Base-by-base conservation (phyloP, 78 protist genomes). In the Dictyostelium brefeldianum region DNA sequence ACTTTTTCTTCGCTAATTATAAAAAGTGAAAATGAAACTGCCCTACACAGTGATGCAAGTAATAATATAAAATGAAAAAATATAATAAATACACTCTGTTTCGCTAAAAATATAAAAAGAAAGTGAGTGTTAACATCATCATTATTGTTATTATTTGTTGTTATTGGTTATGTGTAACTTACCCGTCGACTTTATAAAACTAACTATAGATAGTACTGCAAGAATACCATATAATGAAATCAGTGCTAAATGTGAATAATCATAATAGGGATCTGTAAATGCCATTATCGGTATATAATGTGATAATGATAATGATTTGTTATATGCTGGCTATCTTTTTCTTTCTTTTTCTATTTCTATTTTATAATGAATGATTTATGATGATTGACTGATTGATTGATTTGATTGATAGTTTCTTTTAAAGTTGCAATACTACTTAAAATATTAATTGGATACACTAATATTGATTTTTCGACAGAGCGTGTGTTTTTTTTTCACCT, bases 211-310 rank as follows among this genome's bases (percentile, higher is more conserved):
- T 27, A 29, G 27, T 18, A 64, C 14, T 22, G 73, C 36, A 25
- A 64, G 9, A 11, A 64, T 11, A 25, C 9, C 29, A 14, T 64
- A 64, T 64, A 64, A 29, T 25, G 43, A 25, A 64, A 64, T 64
- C 27, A 64, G 27, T 64, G 73, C 73, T 64, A 64, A 25, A 14
- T 64, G 73, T 64, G 73, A 64, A 64, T 64, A 64, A 64, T 25
- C 73, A 64, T 27, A 64, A 10, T 64, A 27, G 22, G 73, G 11
- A 27, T 64, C 14, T 29, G 17, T 27, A 25, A 64, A 4, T 29
- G 47, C 73, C 73, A 64, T 64, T 64, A 51, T 51, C 1, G 43
- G 5, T 36, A 36, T 36, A 36, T 36, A n/a, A n/a, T n/a, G n/a
- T n/a, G n/a, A n/a, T n/a, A n/a, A n/a, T n/a, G n/a, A n/a, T n/a